These are phyloP conservation scores for Lichina pygmaea DNA, from an alignment of 495 filamentous ascomycete genomes.

Conservation along the genomic window DNA sequence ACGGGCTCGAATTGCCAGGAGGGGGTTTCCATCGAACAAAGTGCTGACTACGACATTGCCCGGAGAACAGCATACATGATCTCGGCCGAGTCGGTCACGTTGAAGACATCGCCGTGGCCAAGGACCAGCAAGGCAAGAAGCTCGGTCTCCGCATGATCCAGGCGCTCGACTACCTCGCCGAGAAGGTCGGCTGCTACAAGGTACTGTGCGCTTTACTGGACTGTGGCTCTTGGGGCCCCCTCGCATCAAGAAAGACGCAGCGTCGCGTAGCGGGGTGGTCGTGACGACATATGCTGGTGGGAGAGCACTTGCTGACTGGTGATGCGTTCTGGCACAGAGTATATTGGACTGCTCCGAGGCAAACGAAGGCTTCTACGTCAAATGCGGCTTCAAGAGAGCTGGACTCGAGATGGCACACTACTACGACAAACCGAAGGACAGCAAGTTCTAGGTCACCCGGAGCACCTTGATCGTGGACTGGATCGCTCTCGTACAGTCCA, in stretches of 20 bases:
- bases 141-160: slow-evolving; percentile 80
- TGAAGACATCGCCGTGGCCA: slow-evolving; percentile 88
- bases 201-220: slow-evolving; percentile 14
- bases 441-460: neutral
- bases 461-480: too few species aligned
- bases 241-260: too few species aligned
- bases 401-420: slow-evolving; percentile 96
- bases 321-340: slow-evolving; percentile 14
- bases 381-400: slow-evolving; percentile 85
- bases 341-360: slow-evolving; percentile 55
- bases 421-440: slow-evolving; percentile 22
- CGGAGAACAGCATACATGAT: slow-evolving; percentile 31
- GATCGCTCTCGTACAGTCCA: too few species aligned
- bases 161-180: slow-evolving; percentile 69
- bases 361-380: slow-evolving; percentile 96
- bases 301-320: too few species aligned
- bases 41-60: neutral
- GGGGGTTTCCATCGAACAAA: neutral
- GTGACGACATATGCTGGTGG: too few species aligned
- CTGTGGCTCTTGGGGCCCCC: neutral
- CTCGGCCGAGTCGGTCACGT: slow-evolving; percentile 76
- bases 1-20: neutral
- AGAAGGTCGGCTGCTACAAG: slow-evolving; percentile 79
- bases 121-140: slow-evolving; percentile 91
- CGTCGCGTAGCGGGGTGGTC: too few species aligned